Base-by-base conservation (phyloP, 2,329 filamentous ascomycete species). In the Aspergillus sp. region DNA sequence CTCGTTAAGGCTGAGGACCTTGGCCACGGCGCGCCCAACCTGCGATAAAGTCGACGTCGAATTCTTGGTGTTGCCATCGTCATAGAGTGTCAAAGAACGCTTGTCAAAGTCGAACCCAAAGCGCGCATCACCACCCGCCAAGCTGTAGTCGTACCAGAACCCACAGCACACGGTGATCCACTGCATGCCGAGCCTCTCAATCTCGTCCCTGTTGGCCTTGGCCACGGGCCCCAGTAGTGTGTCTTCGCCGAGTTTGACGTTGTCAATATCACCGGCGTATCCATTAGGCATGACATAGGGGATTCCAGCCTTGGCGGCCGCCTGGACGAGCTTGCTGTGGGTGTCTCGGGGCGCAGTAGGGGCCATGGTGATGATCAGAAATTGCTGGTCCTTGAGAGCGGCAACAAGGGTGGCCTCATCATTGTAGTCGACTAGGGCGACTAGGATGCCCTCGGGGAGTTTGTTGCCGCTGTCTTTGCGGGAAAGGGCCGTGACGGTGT, bases 21-120 rank as follows among this genome's bases (percentile, higher is more conserved):
- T 63, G 1, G 78, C 78, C 9, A 82, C 68, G 0, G 77, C 79
- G 50, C 70, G 57, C 49, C 73, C 73, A 53, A 74, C 66, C 63
- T 85, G 82, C 5, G 66, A 52, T 72, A 77, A 81, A 0, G 84
- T 86, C 9, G 75, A 78, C 0, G 69, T 76, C 48, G 75, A 78
- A 55, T 80, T 79, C 47, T 66, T 72, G 3, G 69, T 73, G 13
- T 70, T 72, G 0, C 83, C 83, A 27, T 79, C 76, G 47, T 81
- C 79, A 45, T 70, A 78, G n/a, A 78, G 56, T 0, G 69, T 73
- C 8, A 72, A 56, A 5, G 56, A 59, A 0, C 61, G 61, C 33
- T 71, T 66, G 6, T 61, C 51, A 36, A 80, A 62, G 42, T 79
- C 73, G 57, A 80, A 76, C 1, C 78, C 78, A 46, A 66, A 77